Evolutionary conservation across 257 asterid species (phyloP), one percentile per base, ranked within the genome.

Genomic region (Solanum neorickii): DNA sequence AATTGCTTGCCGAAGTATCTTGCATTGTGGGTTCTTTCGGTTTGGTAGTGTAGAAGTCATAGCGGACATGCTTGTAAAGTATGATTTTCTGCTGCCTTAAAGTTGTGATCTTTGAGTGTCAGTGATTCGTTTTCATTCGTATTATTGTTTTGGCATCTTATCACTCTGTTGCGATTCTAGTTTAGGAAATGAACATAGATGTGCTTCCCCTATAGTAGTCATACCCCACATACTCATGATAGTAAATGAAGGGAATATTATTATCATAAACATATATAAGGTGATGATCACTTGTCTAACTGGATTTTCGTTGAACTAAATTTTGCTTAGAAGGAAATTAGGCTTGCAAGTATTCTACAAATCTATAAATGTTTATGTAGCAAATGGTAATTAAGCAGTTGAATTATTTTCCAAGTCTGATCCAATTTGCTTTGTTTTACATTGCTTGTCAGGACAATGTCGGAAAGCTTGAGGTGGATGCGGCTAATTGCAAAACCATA

Each of bases 401-500:
- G 42, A 33, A 18, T 49, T 82, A 12, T 18, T 82, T 82, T 82
- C 33, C 69, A 31, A 82, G 46, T 49, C 29, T 82, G 70, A 82
- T 82, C 10, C 8, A 31, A 18, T 86, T 82, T 12, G 44, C 42
- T 46, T 77, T 25, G 86, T 80, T 18, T 87, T 83, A 84, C 80
- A 87, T 86, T 69, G 42, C 65, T 87, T 85, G 68, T 88, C 93
- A 97, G 99, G 97, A 91, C 84, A 87, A 92, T 78, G 88, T 92
- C 39, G 97, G 98, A 85, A 92, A 89, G 90, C 94, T 94, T 66
- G 99, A 97, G 92, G 93, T 93, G 87, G 99, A 97, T 89, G 99
- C 95, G 62, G 98, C 98, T 2, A 91, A 93, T 88, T 96, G 99
- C 92, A 95, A 96, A 93, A 97, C 98, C 13, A 94, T 93, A 27